Evolutionary conservation across 331 rosid species (phyloP).

Genomic region (Quercus lobata): DNA sequence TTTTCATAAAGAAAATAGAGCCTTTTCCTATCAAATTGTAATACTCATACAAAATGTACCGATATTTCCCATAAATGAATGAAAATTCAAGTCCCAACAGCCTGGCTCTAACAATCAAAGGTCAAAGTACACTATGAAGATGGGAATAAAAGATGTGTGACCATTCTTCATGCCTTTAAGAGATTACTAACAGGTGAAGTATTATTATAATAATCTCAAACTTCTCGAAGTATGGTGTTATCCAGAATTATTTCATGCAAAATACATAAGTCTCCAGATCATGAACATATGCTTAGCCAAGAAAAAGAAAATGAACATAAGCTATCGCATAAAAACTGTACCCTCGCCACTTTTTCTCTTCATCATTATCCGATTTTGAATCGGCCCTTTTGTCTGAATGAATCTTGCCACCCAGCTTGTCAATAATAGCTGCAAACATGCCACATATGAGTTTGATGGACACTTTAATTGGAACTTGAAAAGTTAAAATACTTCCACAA

Average conservation of each 20-base stretch:
- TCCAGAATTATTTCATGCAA: background rate
- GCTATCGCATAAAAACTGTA: constrained; percentile 29
- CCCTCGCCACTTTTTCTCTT: constrained; percentile 92
- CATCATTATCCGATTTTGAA: constrained; percentile 53
- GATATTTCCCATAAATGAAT: background rate
- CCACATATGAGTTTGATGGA: background rate
- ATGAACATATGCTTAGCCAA: background rate
- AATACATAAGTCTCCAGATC: background rate
- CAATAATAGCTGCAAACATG: constrained; percentile 66
- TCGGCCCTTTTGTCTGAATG: constrained; percentile 28
- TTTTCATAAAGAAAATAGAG: constrained; percentile 7
- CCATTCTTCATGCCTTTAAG: too few species aligned
- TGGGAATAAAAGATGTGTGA: too few species aligned
- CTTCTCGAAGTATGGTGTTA: background rate
- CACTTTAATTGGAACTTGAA: background rate
- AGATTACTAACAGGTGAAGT: background rate
- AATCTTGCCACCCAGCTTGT: constrained; percentile 53
- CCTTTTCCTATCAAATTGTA: background rate
- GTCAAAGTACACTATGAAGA: too few species aligned
- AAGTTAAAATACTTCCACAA: constrained; percentile 5
- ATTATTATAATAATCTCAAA: background rate
- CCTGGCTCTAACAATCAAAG: too few species aligned
- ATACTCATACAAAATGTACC: background rate
- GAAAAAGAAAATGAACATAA: background rate
- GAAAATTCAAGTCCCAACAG: background rate